Evolutionary conservation across 2,329 filamentous ascomycete species (phyloP), one percentile per base, ranked within the genome.

Genomic region (Hymenoscyphus infarciens): DNA sequence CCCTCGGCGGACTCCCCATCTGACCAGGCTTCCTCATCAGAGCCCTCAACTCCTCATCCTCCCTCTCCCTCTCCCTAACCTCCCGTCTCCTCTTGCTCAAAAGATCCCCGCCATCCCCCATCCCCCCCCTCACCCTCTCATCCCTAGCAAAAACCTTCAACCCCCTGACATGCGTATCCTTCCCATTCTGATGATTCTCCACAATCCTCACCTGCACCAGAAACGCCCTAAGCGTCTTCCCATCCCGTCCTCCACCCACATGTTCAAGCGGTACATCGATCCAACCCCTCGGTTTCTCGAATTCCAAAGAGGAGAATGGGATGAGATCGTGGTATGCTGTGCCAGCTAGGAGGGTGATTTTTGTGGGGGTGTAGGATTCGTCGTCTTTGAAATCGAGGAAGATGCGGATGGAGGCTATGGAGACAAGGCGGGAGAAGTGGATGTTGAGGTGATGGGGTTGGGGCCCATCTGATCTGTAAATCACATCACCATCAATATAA

Each of bases 181-280:
- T 99, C 67, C 95, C 95, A 75, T 99, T 99, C 77, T 99, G 95
- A 75, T 99, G 95, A 73, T 99, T 99, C 78, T 98, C 95, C 59
- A 94, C 84, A 57, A 99, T 88, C 68, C 90, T 87, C 72, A 98
- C 87, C 75, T 98, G 93, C 31, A 99, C 82, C 33, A 98, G 86
- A 78, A 94, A 97, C 16, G 91, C 92, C 64, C 93, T 87, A 19
- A 98, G 83, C 1, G 93, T 90, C 70, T 87, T 89, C 49, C 83
- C 89, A 71, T 86, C 87, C 16, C 85, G 85, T 4, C 76, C 73
- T 27, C 74, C 73, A 15, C 73, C 87, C 1, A 89, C 87, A 13
- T 84, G 83, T 57, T 81, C 79, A 55, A 90, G 81, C 31, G 91
- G 87, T 0, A 97, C 89, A 74, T 96, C 89, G 61, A 97, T 89